Evolutionary conservation across 441 rosid genomes (phyloP).

Genomic region (Theobroma grandiflorum): DNA sequence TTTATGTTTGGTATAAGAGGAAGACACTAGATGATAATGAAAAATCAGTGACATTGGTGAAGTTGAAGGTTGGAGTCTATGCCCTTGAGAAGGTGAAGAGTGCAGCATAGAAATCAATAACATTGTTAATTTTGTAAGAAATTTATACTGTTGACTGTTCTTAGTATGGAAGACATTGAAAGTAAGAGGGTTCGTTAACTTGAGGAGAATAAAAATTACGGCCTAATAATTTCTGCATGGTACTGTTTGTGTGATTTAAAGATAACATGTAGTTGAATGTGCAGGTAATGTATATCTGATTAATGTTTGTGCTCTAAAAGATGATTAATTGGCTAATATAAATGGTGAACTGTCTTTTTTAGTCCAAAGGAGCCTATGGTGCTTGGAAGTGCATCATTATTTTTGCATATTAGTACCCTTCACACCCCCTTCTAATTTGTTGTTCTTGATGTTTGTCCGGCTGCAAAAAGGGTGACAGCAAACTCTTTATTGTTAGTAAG

Average conservation of each 20-base stretch:
- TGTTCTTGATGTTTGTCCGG: neutral
- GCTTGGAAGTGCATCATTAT: neutral
- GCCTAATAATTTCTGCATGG: neutral
- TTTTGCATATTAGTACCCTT: neutral
- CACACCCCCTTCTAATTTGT: neutral
- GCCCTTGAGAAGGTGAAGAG: neutral
- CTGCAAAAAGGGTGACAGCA: neutral
- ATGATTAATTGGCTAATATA: neutral
- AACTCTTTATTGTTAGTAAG: neutral
- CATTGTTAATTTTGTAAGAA: neutral
- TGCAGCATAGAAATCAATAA: neutral
- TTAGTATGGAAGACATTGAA: neutral
- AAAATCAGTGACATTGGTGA: neutral
- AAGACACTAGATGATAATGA: neutral
- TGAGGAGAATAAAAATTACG: neutral
- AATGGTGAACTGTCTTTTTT: neutral
- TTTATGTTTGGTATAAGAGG: neutral
- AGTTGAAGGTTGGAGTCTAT: neutral
- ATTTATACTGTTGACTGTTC: neutral
- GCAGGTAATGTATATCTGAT: neutral
- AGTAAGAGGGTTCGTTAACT: neutral
- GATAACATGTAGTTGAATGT: neutral
- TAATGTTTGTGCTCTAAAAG: neutral
- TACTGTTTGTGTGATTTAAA: neutral
- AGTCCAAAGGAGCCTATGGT: neutral